Conservation (phyloP, 2,329 filamentous ascomycete genomes). For the Alternaria rosae region DNA sequence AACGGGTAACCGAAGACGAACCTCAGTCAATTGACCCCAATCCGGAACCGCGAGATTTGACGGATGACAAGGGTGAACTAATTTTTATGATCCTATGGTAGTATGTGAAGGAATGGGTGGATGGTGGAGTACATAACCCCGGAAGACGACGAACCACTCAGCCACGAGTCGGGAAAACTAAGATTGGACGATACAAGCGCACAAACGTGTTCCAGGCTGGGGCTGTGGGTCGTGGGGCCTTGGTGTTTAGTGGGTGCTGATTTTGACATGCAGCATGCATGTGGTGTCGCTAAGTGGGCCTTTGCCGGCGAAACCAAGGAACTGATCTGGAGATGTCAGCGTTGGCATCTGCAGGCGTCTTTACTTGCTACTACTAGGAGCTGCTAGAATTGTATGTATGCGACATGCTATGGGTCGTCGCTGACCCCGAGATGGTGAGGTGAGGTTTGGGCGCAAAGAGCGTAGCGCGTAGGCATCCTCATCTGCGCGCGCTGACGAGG, state of each 20-base stretch:
- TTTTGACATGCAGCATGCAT: not conserved
- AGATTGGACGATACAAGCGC: too few relatives aligned
- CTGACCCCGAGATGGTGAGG: not conserved
- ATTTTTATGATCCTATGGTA: not conserved
- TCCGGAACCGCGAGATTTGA: too few relatives aligned
- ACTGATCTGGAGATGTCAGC: too few relatives aligned
- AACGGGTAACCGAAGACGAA: too few relatives aligned
- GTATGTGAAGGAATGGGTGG: not conserved
- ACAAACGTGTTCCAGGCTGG: not conserved
- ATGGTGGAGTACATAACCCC: accelerated
- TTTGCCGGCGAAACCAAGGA: not conserved
- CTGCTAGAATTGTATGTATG: not conserved
- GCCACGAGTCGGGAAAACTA: accelerated
- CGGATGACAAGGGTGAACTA: too few relatives aligned
- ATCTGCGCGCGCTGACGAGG: not conserved
- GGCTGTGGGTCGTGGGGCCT: not conserved
- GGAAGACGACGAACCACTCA: accelerated
- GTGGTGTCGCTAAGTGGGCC: not conserved
- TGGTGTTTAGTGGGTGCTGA: not conserved
- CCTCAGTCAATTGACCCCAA: too few relatives aligned
- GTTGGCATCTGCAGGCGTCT: not conserved
- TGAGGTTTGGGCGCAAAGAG: not conserved
- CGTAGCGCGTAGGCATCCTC: not conserved
- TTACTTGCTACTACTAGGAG: not conserved
- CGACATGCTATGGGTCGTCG: not conserved